Evolutionary conservation across 305 asterid species (phyloP), one percentile per base, ranked within the genome.

Genomic region (Nicotiana rustica): DNA sequence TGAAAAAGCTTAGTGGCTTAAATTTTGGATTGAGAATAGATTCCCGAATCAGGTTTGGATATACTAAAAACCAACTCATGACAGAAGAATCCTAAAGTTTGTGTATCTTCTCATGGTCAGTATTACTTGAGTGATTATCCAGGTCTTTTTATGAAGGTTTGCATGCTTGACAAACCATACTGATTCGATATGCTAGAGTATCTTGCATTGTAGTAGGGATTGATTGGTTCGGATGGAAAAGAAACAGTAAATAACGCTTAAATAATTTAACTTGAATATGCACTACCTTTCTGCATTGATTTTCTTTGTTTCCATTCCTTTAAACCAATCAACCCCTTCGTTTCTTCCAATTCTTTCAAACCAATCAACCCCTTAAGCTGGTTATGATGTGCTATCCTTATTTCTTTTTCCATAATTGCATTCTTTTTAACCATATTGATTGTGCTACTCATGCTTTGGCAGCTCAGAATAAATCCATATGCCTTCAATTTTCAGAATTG

Each of bases 1-100:
- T 79, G 75, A 41, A 60, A 79, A 21, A 4, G 36, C 82, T 79
- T 14, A 62, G 82, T 19, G 21, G 29, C 14, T 62, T 41, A 18
- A 19, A 61, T 59, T 21, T 12, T 59, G 21, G 14, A 59, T 38
- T 33, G 12, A 60, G 35, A 18, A 78, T 33, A 44, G 18, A 33
- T 78, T 78, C 9, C 13, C 15, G 35, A 18, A 52, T 35, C 35
- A 14, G 1, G 15, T 78, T 44, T 59, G 47, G 15, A 52, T 77
- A 2, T 18, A 70, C 25, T 19, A 21, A 13, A 71, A 1, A 19
- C 36, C 38, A 71, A 44, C 38, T 73, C 56, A 38, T 38, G 56
- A 69, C 18, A 69, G 59, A 69, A 69, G 10, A 69, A 8, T 8
- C 12, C 19, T 41, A 21, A 41, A 18, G 17, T 4, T 38, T n/a